Percentiles rank a stretch among this genome's conserved stretches.
These are phyloP conservation scores for Ogataea neopini DNA, from an alignment of 805 yeast species.

Conservation along the genomic window DNA sequence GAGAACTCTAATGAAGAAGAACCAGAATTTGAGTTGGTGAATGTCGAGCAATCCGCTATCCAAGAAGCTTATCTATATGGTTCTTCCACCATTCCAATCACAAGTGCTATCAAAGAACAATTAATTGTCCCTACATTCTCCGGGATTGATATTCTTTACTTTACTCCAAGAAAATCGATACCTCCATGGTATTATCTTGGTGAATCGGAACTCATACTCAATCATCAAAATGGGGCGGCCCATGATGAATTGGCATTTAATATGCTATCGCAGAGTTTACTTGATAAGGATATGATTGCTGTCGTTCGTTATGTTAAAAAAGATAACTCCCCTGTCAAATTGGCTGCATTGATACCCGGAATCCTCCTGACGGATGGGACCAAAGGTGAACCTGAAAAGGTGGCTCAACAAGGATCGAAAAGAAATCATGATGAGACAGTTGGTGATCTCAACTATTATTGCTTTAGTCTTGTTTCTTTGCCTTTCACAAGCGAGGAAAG, in stretches of 20 bases:
- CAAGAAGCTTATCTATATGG: slow-evolving; percentile 72
- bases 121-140: slow-evolving; percentile 46
- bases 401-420: slow-evolving; percentile 22
- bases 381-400: slow-evolving; percentile 14
- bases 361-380: slow-evolving; percentile 29
- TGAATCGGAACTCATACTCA: slow-evolving; percentile 54
- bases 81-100: slow-evolving; percentile 52
- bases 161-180: slow-evolving; percentile 44
- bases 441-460: slow-evolving; percentile 34
- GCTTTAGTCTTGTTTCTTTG: slow-evolving; percentile 52
- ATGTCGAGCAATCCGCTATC: slow-evolving; percentile 41
- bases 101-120: slow-evolving; percentile 45
- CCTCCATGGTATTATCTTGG: slow-evolving; percentile 62
- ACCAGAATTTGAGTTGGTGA: slow-evolving; percentile 26
- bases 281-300: slow-evolving; percentile 48
- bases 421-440: slow-evolving; percentile 23
- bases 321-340: slow-evolving; percentile 44
- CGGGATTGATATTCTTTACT: slow-evolving; percentile 67
- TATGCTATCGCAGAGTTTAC: slow-evolving; percentile 54
- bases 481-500: slow-evolving; percentile 80
- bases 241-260: slow-evolving; percentile 44
- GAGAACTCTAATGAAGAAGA: slow-evolving; percentile 25
- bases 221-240: slow-evolving; percentile 16
- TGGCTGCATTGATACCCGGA: slow-evolving; percentile 57
- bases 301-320: slow-evolving; percentile 65